Conservation (phyloP, 2,329 filamentous ascomycete species). For the Aspergillus sp. region DNA sequence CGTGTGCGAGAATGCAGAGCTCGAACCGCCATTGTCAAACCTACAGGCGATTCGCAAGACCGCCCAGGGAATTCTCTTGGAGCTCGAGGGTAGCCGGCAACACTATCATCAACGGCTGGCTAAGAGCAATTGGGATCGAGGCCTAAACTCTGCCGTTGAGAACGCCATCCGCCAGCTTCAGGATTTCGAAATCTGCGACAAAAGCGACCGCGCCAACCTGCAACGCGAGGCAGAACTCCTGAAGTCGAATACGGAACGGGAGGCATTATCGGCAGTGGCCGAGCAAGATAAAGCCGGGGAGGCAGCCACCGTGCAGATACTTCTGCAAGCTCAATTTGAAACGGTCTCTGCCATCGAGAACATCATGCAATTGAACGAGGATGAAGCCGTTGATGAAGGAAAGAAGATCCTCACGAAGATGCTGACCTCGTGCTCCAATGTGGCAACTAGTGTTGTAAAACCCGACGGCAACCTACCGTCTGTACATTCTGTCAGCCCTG, state of each 20-base stretch:
- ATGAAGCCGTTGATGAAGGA: conserved; percentile 77
- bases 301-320: conserved; percentile 72
- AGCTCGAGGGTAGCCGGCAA: conserved; percentile 85
- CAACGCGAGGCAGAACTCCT: conserved; percentile 81
- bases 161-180: conserved; percentile 78
- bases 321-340: conserved; percentile 89
- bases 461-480: conserved; percentile 68
- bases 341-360: conserved; percentile 80
- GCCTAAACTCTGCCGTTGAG: conserved; percentile 82
- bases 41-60: conserved; percentile 79
- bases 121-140: conserved; percentile 81
- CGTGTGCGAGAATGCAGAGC: conserved; percentile 70
- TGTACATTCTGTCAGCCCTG: conserved; percentile 65
- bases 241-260: conserved; percentile 77
- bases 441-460: conserved; percentile 82
- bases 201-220: conserved; percentile 68
- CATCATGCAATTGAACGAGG: conserved; percentile 77
- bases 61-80: conserved; percentile 81
- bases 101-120: conserved; percentile 84
- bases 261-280: conserved; percentile 71
- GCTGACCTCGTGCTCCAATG: conserved; percentile 71
- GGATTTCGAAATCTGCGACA: conserved; percentile 65
- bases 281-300: conserved; percentile 84
- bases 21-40: conserved; percentile 65
- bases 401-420: conserved; percentile 75